phyloP scores from a whole-genome alignment of 1,284 basidiomycete genomes.

The Ustanciosporium gigantosporum region DNA sequence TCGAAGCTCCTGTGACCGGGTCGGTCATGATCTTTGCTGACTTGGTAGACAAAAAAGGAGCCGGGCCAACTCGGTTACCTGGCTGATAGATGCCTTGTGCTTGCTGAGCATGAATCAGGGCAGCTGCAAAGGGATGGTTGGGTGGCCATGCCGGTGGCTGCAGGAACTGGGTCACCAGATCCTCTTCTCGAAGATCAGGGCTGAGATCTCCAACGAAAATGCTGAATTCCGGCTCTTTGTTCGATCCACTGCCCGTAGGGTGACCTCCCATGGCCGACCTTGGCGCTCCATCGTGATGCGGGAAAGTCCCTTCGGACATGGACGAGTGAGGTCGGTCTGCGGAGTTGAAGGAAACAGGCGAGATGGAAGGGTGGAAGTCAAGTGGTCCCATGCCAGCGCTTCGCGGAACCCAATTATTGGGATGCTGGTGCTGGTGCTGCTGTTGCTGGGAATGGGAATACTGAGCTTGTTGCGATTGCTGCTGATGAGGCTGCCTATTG shows the following conservation, averaged over 20 bases:
- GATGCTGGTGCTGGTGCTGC: conserved; percentile 3
- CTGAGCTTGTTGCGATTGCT: conserved; percentile 3
- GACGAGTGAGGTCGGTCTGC: conserved; percentile 35
- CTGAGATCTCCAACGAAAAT: conserved; percentile 53
- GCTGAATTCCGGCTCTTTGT: conserved; percentile 43
- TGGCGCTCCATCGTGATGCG: conserved; percentile 1
- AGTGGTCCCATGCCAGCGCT: conserved; percentile 29
- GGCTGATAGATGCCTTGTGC: conserved; percentile 44
- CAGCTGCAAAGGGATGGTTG: conserved; percentile 49
- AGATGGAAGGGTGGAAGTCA: conserved; percentile 21
- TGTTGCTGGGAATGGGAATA: conserved; percentile 4
- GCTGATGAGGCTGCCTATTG: too few relatives aligned
- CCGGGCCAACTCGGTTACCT: conserved; percentile 38
- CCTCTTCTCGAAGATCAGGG: conserved; percentile 52
- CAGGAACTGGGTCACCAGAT: conserved; percentile 52
- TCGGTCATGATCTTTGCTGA: conserved; percentile 54
- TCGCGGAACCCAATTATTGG: conserved; percentile 9
- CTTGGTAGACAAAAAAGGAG: conserved; percentile 51
- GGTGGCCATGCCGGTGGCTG: conserved; percentile 51
- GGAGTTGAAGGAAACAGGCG: conserved; percentile 8
- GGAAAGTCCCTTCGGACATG: conserved; percentile 23
- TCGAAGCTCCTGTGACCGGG: conserved; percentile 39
- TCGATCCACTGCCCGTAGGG: conserved; percentile 10
- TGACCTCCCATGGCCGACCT: conserved; percentile 7
- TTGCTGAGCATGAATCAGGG: conserved; percentile 47